Percentiles rank a stretch among this genome's conserved stretches.
phyloP scores from a whole-genome alignment of 73 alveolate genomes.

The Paramecium sonneborni region DNA sequence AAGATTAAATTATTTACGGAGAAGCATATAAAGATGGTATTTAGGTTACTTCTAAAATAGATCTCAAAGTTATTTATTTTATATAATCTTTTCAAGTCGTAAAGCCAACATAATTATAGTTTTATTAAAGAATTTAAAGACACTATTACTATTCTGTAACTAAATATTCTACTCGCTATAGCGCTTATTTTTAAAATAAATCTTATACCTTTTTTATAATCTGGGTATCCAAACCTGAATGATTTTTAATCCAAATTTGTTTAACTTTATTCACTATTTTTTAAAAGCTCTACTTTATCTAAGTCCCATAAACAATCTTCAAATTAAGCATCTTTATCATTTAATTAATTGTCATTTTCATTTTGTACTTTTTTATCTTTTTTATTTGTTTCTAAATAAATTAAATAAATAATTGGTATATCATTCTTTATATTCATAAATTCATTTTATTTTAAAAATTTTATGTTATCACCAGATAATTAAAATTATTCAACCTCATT shows the following conservation, averaged over 20 bases:
- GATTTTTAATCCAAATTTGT: neutral
- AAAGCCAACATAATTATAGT: neutral
- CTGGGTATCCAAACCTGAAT: neutral
- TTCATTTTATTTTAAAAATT: neutral
- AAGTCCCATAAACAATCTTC: conserved; percentile 46
- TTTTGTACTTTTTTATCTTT: neutral
- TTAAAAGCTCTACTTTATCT: neutral
- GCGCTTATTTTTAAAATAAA: neutral
- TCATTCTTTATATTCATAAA: neutral
- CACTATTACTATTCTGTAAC: neutral
- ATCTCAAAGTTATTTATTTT: neutral
- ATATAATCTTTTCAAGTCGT: neutral
- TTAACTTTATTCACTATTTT: neutral
- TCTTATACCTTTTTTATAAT: conserved; percentile 26
- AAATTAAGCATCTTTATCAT: neutral
- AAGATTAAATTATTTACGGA: neutral
- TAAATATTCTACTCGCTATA: neutral
- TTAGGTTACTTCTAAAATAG: neutral
- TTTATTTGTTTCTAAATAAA: neutral
- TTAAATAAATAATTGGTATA: neutral
- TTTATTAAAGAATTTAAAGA: neutral
- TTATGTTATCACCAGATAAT: neutral
- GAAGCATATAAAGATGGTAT: neutral
- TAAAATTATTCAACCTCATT: neutral
- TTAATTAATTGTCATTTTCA: neutral